A percentile compares a stretch with the other conserved stretches of the same genome.
Conservation (phyloP, 106 monocot species). For the Apostasia shenzhenica region DNA sequence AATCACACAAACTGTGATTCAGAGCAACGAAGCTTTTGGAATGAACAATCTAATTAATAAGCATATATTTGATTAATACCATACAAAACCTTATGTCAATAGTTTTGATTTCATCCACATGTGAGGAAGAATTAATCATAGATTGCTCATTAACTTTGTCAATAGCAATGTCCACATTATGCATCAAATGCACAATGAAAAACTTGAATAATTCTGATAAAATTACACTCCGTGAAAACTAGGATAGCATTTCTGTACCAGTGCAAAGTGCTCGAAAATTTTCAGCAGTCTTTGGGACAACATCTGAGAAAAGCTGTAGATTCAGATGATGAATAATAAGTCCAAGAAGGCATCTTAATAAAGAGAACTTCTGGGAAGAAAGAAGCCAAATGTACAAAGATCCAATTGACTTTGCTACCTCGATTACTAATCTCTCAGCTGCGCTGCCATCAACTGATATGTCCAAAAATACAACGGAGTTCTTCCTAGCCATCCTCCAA, state of each 20-base stretch:
- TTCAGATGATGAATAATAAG: background rate
- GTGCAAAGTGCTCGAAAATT: constrained; percentile 61
- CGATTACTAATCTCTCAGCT: constrained; percentile 22
- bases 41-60: no score
- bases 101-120: no score
- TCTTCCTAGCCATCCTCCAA: constrained; percentile 23
- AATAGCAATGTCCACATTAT: background rate
- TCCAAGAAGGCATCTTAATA: no score
- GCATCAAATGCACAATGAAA: background rate
- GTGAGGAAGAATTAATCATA: no score
- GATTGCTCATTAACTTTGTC: no score
- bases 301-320: constrained; percentile 37
- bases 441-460: constrained; percentile 24
- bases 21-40: no score
- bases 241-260: constrained; percentile 10
- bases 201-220: no score
- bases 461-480: constrained; percentile 28
- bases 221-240: background rate
- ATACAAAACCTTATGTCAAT: no score
- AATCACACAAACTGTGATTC: no score
- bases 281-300: constrained; percentile 58
- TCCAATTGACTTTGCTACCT: constrained; percentile 14
- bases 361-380: background rate
- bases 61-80: no score
- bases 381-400: background rate